These are phyloP conservation scores for Kwoniella dejecticola DNA, from an alignment of 768 basidiomycete genomes.

Conservation along the genomic window DNA sequence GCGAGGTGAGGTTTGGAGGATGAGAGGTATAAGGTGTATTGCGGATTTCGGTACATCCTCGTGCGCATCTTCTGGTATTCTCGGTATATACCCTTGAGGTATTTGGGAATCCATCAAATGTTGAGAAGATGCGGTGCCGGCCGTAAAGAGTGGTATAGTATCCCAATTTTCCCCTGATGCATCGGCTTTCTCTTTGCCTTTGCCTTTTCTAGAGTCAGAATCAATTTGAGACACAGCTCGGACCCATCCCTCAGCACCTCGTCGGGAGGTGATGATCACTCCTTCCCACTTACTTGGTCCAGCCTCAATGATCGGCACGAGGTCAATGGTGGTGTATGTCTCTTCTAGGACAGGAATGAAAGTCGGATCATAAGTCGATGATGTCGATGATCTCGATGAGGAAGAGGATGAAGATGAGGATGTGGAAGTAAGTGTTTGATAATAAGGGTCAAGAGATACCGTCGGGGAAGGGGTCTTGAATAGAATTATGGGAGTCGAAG, in stretches of 20 bases:
- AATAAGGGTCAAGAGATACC: neutral
- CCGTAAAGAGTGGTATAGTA: constrained; percentile 10
- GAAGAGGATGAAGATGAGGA: too few species aligned
- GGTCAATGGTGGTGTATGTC: neutral
- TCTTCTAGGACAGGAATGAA: constrained; percentile 21
- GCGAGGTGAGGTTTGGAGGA: neutral
- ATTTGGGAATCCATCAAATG: neutral
- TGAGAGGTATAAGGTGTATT: neutral
- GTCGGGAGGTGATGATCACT: constrained; percentile 11
- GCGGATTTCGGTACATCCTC: constrained; percentile 11
- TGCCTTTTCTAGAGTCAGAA: neutral
- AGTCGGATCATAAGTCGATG: neutral
- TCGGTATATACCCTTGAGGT: constrained; percentile 7
- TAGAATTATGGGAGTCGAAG: constrained; percentile 3
- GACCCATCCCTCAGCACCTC: constrained; percentile 25
- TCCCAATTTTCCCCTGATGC: constrained; percentile 2
- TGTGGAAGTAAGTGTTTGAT: too few species aligned
- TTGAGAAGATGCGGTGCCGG: constrained; percentile 8
- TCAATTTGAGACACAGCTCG: constrained; percentile 1
- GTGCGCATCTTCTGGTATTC: neutral
- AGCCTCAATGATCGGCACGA: constrained; percentile 1
- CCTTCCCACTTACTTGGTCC: constrained; percentile 13
- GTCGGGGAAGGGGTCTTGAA: constrained; percentile 18
- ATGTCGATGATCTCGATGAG: neutral
- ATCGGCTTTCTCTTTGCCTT: neutral